Percentiles rank a stretch among this genome's conserved stretches.
Evolutionary conservation across 352 stramenopile species (phyloP).

Genomic region (Nothophytophthora sp.): DNA sequence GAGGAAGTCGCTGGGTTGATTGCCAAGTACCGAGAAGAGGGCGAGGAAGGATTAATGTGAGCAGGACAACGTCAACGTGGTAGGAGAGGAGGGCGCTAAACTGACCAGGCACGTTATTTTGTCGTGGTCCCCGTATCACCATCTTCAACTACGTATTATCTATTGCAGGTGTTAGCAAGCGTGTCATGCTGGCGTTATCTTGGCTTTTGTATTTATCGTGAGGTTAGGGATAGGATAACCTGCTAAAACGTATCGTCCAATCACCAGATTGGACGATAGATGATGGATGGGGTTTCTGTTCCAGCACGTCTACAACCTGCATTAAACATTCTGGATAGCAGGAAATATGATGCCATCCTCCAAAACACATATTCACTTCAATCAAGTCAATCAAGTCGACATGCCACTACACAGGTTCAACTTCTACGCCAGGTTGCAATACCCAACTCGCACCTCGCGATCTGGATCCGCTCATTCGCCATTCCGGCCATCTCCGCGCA

Average conservation of each 20-base stretch:
- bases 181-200: slow-evolving; percentile 13
- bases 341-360: slow-evolving; percentile 6
- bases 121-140: background rate
- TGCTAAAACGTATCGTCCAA: background rate
- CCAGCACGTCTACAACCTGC: too few relatives aligned
- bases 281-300: too few relatives aligned
- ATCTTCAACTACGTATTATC: background rate
- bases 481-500: slow-evolving; percentile 6
- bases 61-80: slow-evolving; percentile 13
- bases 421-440: background rate
- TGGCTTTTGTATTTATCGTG: slow-evolving; percentile 20
- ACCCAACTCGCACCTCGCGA: slow-evolving; percentile 2
- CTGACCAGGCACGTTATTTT: too few relatives aligned
- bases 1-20: slow-evolving; percentile 35
- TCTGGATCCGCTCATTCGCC: slow-evolving; percentile 14
- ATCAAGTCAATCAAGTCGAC: slow-evolving; percentile 11
- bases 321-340: too few relatives aligned
- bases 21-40: slow-evolving; percentile 11
- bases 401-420: slow-evolving; percentile 3
- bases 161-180: too few relatives aligned
- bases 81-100: too few relatives aligned
- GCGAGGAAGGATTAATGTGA: background rate
- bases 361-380: slow-evolving; percentile 28
- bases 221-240: too few relatives aligned
- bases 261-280: background rate